Evolutionary conservation across 768 basidiomycete species (phyloP).

Genomic region (Lactarius tabidus): DNA sequence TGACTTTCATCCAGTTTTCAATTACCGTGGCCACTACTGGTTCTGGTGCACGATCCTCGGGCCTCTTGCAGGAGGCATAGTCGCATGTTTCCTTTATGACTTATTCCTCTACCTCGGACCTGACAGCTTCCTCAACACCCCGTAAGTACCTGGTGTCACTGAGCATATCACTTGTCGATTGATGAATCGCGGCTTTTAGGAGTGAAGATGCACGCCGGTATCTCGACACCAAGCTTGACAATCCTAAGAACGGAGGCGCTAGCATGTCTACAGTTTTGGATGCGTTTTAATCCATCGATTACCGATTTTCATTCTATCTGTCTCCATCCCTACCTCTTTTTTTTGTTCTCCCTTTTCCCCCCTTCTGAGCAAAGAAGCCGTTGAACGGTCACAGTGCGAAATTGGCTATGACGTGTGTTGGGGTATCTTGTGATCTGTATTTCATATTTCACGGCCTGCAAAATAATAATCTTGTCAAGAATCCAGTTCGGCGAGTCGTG

Average conservation of each 20-base stretch:
- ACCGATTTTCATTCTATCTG: neutral
- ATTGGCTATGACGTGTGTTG: neutral
- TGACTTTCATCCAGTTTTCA: conserved; percentile 33
- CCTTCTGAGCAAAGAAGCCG: neutral
- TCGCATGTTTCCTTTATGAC: conserved; percentile 55
- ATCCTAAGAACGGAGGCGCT: neutral
- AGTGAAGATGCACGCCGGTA: neutral
- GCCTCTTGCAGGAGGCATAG: conserved; percentile 54
- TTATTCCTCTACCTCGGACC: conserved; percentile 49
- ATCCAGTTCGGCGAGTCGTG: neutral
- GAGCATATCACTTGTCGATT: neutral
- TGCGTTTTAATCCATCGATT: neutral
- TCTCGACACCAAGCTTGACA: neutral
- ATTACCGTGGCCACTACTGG: conserved; percentile 58
- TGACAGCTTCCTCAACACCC: conserved; percentile 51
- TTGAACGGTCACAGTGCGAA: neutral
- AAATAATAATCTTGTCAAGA: neutral
- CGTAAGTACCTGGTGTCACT: conserved; percentile 37
- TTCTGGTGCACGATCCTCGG: conserved; percentile 61
- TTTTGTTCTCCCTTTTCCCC: neutral
- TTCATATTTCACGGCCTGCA: neutral
- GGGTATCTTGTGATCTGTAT: neutral
- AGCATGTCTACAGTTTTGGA: neutral
- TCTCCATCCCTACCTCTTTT: neutral
- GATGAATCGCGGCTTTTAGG: neutral